Evolutionary conservation across 192 early-diverging fungal genomes (phyloP).

Genomic region (Backusella westeae): DNA sequence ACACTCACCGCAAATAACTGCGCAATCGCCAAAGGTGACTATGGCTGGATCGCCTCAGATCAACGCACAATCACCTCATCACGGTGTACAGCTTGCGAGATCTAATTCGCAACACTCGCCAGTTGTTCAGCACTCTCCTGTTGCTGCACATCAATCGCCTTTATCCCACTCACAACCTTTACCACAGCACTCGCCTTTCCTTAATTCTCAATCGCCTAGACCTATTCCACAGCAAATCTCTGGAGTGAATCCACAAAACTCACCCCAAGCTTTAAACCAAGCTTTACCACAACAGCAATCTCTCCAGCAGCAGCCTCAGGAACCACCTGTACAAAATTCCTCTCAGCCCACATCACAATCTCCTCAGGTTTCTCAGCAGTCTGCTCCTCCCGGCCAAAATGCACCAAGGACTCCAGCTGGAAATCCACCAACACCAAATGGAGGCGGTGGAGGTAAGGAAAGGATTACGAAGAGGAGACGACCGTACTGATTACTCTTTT

Average conservation of each 20-base stretch:
- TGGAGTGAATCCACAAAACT: neutral
- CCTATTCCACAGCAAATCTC: neutral
- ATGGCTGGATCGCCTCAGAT: neutral
- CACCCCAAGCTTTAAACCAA: neutral
- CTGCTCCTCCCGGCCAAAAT: neutral
- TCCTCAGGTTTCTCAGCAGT: neutral
- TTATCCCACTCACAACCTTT: neutral
- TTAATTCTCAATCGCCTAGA: neutral
- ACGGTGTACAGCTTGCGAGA: neutral
- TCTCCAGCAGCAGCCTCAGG: conserved; percentile 1
- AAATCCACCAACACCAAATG: neutral
- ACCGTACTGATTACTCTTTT: neutral
- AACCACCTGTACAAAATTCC: neutral
- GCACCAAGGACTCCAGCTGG: neutral
- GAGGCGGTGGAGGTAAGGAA: neutral
- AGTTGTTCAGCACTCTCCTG: neutral
- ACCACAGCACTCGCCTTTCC: neutral
- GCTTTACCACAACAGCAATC: neutral
- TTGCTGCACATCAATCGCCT: neutral
- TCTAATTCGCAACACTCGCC: neutral
- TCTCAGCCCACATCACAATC: neutral
- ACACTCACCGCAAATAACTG: neutral
- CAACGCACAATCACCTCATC: neutral
- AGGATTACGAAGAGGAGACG: neutral
- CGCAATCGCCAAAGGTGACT: neutral